Evolutionary conservation across 2,329 filamentous ascomycete species (phyloP), one percentile per base, ranked within the genome.

Genomic region (Penicillium freii): DNA sequence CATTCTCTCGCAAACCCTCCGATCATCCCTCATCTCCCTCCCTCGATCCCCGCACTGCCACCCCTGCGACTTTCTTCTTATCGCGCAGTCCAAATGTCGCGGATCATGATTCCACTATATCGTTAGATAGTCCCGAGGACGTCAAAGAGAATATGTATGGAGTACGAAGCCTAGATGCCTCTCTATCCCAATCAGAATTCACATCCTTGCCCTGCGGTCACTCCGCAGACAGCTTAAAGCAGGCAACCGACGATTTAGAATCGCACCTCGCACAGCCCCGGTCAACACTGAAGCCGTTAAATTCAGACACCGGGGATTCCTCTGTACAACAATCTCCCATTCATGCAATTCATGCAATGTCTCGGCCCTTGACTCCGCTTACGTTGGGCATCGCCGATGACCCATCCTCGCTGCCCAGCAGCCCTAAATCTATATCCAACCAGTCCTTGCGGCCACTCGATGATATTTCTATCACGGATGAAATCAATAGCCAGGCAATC

Each of bases 61-160:
- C 75, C 59, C 82, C 83, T 42, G 82, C 82, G 50, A 82, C 82
- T 51, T 87, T 86, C 77, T 86, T 87, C 70, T 75, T 87, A 60
- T 77, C 80, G 59, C 83, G 80, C 62, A 82, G 81, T 65, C 75
- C 59, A 52, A 49, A 67, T 65, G 54, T 51, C 54, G 58, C 77
- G 57, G 78, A 82, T 51, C 71, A 81, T 64, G 77, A 82, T 34
- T 44, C 49, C 58, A 69, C 71, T 27, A 56, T 62, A 34, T 72
- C 71, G 27, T 64, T 66, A 19, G 63, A 66, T 34, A 62, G 71
- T n/a, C 57, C 65, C 11, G 69, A 68, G 5, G 67, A 67, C 15
- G 62, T 66, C 21, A 67, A 64, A 43, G 79, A 82, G 36, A 81
- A 77, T 65, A 79, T 77, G 43, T 85, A 81, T 66, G 83, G 83